phyloP scores from a whole-genome alignment of 805 yeast species.

The Saturnispora zaruensis region DNA sequence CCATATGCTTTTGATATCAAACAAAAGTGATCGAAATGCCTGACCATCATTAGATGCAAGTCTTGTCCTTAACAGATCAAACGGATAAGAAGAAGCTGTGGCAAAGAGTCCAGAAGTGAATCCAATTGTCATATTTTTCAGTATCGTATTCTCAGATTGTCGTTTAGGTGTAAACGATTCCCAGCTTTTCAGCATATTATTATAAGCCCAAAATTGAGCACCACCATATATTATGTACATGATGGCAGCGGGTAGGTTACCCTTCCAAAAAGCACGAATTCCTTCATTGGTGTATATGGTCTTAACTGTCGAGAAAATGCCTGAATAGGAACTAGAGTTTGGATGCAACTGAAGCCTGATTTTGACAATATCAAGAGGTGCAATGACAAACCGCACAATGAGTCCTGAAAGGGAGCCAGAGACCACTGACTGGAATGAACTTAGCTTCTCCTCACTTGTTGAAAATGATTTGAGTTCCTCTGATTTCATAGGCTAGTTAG shows the following conservation, averaged over 20 bases:
- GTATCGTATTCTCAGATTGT: slow-evolving; percentile 25
- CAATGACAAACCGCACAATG: slow-evolving; percentile 41
- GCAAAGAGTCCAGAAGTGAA: slow-evolving; percentile 69
- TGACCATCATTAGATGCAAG: slow-evolving; percentile 54
- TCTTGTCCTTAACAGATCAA: slow-evolving; percentile 82
- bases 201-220: slow-evolving; percentile 68
- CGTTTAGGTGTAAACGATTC: background rate
- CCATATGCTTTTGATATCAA: slow-evolving; percentile 30
- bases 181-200: slow-evolving; percentile 26
- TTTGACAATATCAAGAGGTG: slow-evolving; percentile 75
- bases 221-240: slow-evolving; percentile 84
- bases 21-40: slow-evolving; percentile 27
- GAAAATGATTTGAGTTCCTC: slow-evolving; percentile 6
- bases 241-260: slow-evolving; percentile 84
- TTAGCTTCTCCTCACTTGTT: slow-evolving; percentile 14
- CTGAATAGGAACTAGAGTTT: slow-evolving; percentile 25
- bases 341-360: slow-evolving; percentile 62
- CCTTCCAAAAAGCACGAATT: slow-evolving; percentile 80
- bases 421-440: slow-evolving; percentile 36
- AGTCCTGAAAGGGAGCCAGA: slow-evolving; percentile 73
- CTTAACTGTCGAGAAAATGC: slow-evolving; percentile 31
- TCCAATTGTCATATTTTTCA: slow-evolving; percentile 44
- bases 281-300: slow-evolving; percentile 48
- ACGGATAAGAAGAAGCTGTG: slow-evolving; percentile 73
- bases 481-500: background rate